Conservation (phyloP, 371 early-diverging fungal species). For the Mortierella sp. region DNA sequence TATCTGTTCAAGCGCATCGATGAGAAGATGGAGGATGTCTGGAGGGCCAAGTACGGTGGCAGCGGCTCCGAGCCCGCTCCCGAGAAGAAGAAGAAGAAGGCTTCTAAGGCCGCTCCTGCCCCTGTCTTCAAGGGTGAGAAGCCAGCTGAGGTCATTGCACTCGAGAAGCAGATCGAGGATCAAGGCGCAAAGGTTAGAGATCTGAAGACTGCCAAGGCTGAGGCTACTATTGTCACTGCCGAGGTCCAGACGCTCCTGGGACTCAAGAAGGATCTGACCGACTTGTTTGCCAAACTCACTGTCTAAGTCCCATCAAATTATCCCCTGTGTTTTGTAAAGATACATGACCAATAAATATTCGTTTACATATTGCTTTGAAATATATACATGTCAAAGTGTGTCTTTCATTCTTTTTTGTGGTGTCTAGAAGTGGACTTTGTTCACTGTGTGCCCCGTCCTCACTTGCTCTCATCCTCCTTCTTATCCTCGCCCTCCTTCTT, state of each 20-base stretch:
- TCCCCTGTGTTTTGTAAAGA: no score
- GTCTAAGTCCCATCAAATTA: no score
- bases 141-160: constrained; percentile 54
- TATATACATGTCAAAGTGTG: background rate
- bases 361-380: background rate
- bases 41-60: constrained; percentile 79
- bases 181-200: constrained; percentile 65
- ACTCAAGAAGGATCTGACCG: constrained; percentile 59
- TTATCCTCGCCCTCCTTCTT: constrained; percentile 30
- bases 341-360: background rate
- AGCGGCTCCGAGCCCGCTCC: constrained; percentile 47
- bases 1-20: constrained; percentile 94
- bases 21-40: constrained; percentile 78
- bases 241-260: constrained; percentile 58
- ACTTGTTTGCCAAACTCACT: constrained; percentile 50
- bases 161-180: constrained; percentile 63
- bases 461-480: constrained; percentile 34
- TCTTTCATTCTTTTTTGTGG: background rate
- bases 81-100: constrained; percentile 59
- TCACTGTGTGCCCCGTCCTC: background rate
- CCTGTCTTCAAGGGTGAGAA: constrained; percentile 60
- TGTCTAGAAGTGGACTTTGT: background rate
- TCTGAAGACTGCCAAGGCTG: constrained; percentile 66
- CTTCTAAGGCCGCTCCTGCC: constrained; percentile 48
- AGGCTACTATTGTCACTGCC: constrained; percentile 45